Percentiles rank a stretch among this genome's conserved stretches.
phyloP scores from a whole-genome alignment of 306 rosid genomes.

The Quercus variabilis region DNA sequence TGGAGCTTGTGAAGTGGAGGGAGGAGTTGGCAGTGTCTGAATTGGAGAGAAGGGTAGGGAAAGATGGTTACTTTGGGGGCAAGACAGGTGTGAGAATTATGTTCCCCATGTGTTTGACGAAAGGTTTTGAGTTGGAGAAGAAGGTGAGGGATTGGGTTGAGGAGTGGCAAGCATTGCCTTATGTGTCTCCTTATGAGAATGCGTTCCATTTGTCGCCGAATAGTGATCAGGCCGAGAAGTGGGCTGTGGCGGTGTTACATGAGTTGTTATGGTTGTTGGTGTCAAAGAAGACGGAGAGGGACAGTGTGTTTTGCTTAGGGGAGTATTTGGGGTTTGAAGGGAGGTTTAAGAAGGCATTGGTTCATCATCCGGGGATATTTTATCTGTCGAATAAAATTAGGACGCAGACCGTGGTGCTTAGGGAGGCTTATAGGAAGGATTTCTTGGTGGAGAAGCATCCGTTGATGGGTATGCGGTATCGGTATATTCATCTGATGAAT shows the following conservation, averaged over 20 bases:
- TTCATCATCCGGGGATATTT: constrained; percentile 81
- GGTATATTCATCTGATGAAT: constrained; percentile 66
- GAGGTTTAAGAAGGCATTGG: constrained; percentile 70
- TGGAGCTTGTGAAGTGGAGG: constrained; percentile 73
- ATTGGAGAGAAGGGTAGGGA: constrained; percentile 54
- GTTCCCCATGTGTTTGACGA: constrained; percentile 67
- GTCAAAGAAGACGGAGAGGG: constrained; percentile 74
- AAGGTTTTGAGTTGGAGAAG: constrained; percentile 71
- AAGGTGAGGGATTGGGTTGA: constrained; percentile 67
- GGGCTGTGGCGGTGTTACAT: constrained; percentile 77
- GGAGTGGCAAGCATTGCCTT: constrained; percentile 81
- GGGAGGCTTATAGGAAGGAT: constrained; percentile 77
- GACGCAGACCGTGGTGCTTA: constrained; percentile 73
- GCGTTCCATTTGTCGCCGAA: constrained; percentile 59
- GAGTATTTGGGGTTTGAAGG: constrained; percentile 71
- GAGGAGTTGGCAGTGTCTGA: constrained; percentile 63
- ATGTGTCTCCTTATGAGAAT: constrained; percentile 76
- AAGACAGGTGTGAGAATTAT: constrained; percentile 36
- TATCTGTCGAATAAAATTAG: constrained; percentile 73
- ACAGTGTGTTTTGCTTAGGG: constrained; percentile 46
- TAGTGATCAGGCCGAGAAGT: constrained; percentile 77
- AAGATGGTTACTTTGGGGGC: constrained; percentile 13
- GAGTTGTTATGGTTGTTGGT: constrained; percentile 73
- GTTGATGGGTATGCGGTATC: constrained; percentile 61
- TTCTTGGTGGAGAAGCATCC: constrained; percentile 67